phyloP scores from a whole-genome alignment of 371 early-diverging fungal genomes.

The Sporodiniella umbellata region DNA sequence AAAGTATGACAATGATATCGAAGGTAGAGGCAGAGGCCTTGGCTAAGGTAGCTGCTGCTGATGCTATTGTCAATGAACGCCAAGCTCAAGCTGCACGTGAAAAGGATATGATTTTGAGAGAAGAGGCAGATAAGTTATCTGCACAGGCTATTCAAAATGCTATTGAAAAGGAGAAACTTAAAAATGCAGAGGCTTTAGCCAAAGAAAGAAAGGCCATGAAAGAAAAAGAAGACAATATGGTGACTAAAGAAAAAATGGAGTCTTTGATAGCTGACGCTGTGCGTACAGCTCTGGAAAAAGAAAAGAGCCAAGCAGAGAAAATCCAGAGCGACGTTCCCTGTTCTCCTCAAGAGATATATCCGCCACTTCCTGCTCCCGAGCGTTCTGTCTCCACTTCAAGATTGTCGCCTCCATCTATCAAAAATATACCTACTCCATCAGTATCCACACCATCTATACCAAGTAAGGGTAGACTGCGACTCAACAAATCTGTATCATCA shows the following conservation, averaged over 20 bases:
- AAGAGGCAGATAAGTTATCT: constrained; percentile 13
- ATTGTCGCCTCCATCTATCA: constrained; percentile 18
- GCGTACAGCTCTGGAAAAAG: constrained; percentile 8
- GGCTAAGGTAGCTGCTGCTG: constrained; percentile 23
- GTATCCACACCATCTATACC: constrained; percentile 24
- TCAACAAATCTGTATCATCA: constrained; percentile 23
- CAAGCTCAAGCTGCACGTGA: constrained; percentile 23
- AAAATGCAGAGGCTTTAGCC: constrained; percentile 3
- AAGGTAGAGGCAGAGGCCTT: constrained; percentile 21
- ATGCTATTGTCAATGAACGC: constrained; percentile 29
- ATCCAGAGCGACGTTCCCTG: too few species aligned
- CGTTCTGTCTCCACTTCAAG: constrained; percentile 29
- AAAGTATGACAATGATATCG: constrained; percentile 21
- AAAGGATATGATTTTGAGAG: constrained; percentile 19
- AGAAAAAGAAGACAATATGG: constrained; percentile 17
- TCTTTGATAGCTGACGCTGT: constrained; percentile 10
- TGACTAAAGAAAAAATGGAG: constrained; percentile 16
- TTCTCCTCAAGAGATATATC: not conserved
- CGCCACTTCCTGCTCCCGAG: constrained; percentile 7
- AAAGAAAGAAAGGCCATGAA: constrained; percentile 18
- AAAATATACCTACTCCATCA: constrained; percentile 22
- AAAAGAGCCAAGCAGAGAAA: not conserved
- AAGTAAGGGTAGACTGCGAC: constrained; percentile 6
- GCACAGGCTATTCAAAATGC: constrained; percentile 17
- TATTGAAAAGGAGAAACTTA: constrained; percentile 12